Percentiles rank a stretch among this genome's conserved stretches.
Evolutionary conservation across 2,329 filamentous ascomycete species (phyloP).

Genomic region (Fusarium odoratissimum): DNA sequence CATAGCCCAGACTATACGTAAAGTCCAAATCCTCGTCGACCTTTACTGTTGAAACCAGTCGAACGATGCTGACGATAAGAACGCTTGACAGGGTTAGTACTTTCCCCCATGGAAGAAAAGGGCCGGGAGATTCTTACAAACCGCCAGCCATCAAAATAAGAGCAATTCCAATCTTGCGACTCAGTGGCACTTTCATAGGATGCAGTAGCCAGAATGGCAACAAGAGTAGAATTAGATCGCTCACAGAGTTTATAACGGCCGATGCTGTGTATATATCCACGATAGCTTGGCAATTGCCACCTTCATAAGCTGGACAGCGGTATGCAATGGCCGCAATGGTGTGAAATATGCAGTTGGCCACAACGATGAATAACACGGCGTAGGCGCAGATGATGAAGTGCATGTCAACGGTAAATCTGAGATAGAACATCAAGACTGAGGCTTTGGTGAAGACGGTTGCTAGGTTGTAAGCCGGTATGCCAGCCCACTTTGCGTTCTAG

Average conservation of each 20-base stretch:
- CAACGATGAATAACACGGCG: accelerated
- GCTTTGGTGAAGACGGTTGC: background rate
- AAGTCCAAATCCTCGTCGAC: background rate
- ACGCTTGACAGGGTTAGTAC: background rate
- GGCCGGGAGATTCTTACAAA: background rate
- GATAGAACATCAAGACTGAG: background rate
- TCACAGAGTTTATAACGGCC: background rate
- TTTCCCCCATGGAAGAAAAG: no score
- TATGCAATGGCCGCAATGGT: background rate
- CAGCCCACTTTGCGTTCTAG: background rate
- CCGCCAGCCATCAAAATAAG: background rate
- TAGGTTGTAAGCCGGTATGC: background rate
- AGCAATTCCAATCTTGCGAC: background rate
- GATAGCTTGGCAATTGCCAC: background rate
- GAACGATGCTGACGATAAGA: accelerated
- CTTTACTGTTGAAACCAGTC: background rate
- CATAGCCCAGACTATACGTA: background rate
- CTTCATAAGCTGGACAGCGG: background rate
- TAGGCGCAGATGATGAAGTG: background rate
- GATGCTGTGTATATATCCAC: background rate
- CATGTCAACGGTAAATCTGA: background rate
- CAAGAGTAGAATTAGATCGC: accelerated
- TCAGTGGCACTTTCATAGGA: background rate
- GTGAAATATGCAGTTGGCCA: no score
- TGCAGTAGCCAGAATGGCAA: background rate